Evolutionary conservation across 179 eudicot genomes (phyloP).

Genomic region (Spergularia azorica): DNA sequence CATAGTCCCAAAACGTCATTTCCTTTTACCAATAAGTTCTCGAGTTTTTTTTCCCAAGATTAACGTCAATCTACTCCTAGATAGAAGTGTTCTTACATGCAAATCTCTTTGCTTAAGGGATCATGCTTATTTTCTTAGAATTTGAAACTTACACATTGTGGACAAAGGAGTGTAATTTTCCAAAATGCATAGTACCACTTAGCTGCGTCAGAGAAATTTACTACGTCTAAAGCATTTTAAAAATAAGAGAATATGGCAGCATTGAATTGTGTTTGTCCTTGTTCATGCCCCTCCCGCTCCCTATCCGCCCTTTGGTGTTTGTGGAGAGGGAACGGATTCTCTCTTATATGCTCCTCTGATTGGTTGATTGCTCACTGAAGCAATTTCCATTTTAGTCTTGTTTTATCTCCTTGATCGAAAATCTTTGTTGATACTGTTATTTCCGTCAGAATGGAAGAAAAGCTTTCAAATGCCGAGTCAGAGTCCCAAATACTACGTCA

Average conservation of each 20-base stretch:
- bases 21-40: background rate
- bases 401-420: background rate
- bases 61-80: background rate
- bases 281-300: no score
- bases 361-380: background rate
- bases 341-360: background rate
- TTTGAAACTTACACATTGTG: background rate
- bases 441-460: constrained; percentile 81
- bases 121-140: background rate
- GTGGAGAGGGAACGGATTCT: no score
- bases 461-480: constrained; percentile 78
- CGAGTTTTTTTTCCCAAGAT: background rate
- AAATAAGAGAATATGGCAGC: no score
- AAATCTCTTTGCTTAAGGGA: background rate
- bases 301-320: no score
- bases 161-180: background rate
- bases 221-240: no score
- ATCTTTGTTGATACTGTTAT: background rate
- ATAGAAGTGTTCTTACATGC: background rate
- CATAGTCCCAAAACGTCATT: background rate
- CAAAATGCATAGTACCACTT: no score
- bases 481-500: constrained; percentile 98
- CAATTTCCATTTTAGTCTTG: background rate
- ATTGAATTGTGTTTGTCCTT: no score
- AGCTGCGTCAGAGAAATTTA: no score